These are phyloP conservation scores for Candida adriatica DNA, from an alignment of 805 yeast species.

Conservation along the genomic window DNA sequence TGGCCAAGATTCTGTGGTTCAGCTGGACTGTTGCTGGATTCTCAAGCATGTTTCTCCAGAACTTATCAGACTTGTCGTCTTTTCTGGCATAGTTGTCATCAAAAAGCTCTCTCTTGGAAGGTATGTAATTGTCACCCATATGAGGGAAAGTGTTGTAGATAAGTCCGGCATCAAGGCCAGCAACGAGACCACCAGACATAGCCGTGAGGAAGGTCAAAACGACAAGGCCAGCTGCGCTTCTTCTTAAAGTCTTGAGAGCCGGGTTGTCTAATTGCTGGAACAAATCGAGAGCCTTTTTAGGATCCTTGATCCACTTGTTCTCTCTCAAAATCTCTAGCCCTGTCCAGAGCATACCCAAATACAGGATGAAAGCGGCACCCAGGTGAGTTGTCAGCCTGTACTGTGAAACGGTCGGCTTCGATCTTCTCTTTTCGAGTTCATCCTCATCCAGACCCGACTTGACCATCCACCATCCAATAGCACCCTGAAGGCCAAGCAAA, in stretches of 20 bases:
- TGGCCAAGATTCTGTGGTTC: constrained; percentile 81
- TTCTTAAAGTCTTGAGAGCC: constrained; percentile 49
- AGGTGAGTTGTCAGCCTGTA: constrained; percentile 90
- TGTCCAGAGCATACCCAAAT: constrained; percentile 84
- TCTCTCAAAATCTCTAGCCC: constrained; percentile 82
- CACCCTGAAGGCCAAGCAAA: constrained; percentile 87
- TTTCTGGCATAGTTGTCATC: constrained; percentile 65
- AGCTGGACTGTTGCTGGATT: constrained; percentile 95
- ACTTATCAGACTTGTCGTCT: constrained; percentile 60
- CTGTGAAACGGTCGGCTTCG: constrained; percentile 97
- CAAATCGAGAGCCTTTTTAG: constrained; percentile 45
- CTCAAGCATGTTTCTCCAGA: constrained; percentile 91
- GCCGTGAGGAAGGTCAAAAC: constrained; percentile 80
- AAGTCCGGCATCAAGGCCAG: constrained; percentile 96
- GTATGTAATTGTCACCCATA: constrained; percentile 84
- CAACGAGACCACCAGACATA: constrained; percentile 96
- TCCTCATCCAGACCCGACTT: constrained; percentile 85
- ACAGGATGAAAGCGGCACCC: constrained; percentile 85
- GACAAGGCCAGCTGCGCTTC: constrained; percentile 47
- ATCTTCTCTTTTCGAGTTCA: constrained; percentile 66
- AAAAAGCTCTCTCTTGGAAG: constrained; percentile 72
- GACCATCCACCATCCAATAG: constrained; percentile 99
- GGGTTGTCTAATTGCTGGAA: constrained; percentile 59
- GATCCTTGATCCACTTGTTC: constrained; percentile 58
- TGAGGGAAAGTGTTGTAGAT: constrained; percentile 94